Evolutionary conservation across 768 basidiomycete genomes (phyloP).

Genomic region (Phaeotremella fagi): DNA sequence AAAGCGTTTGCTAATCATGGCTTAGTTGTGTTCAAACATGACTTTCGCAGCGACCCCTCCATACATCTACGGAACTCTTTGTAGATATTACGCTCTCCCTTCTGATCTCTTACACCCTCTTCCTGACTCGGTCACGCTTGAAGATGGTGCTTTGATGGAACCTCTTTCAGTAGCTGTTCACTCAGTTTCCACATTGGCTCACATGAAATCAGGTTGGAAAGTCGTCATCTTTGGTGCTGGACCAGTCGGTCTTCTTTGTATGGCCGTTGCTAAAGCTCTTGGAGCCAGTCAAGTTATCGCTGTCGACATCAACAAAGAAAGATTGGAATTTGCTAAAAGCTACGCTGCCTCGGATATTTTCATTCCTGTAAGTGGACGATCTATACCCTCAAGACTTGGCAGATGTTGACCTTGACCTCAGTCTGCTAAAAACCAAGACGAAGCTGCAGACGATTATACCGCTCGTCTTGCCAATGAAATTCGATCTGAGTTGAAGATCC

Average conservation of each 20-base stretch:
- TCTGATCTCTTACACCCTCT: constrained; percentile 65
- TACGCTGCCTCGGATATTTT: constrained; percentile 73
- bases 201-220: constrained; percentile 63
- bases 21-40: constrained; percentile 75
- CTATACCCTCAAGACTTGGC: background rate
- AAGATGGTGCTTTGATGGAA: constrained; percentile 97
- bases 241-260: constrained; percentile 73
- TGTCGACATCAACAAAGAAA: constrained; percentile 56
- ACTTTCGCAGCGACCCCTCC: constrained; percentile 93
- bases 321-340: constrained; percentile 77
- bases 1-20: background rate
- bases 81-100: constrained; percentile 78
- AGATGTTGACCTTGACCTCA: background rate
- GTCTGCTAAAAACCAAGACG: constrained; percentile 10
- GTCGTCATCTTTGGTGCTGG: constrained; percentile 79
- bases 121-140: constrained; percentile 75
- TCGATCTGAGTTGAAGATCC: constrained; percentile 58
- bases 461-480: constrained; percentile 11
- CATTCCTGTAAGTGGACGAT: constrained; percentile 24
- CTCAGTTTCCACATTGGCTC: constrained; percentile 70
- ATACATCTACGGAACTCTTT: constrained; percentile 74
- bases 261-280: constrained; percentile 90
- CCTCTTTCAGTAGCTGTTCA: constrained; percentile 89
- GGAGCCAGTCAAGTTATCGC: constrained; percentile 81
- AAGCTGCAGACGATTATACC: constrained; percentile 11